Base-by-base conservation (phyloP, 768 basidiomycete species). In the Collybia mongolica region DNA sequence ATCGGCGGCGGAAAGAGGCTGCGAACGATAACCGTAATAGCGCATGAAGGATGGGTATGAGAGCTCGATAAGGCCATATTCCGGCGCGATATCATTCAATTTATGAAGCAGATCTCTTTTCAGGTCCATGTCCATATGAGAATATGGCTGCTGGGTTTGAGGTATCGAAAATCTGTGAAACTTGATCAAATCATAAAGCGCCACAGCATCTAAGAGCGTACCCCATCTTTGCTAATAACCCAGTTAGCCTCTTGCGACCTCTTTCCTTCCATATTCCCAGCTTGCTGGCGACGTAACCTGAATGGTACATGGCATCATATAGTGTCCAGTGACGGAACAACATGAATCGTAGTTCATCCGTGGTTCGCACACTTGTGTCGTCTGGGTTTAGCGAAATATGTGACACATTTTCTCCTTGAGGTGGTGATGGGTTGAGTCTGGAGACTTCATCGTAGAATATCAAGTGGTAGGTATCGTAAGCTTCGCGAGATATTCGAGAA, bases 181-280 rank as follows among this genome's bases (percentile, higher is more conserved):
- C 37, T 17, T 8, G 40, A 23, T 47, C 12, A 41, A 41, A 19
- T 19, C 42, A 14, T 29, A 39, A 26, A 7, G 29, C 15, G 29
- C 2, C 15, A 42, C 45, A 15, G 51, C 51, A 44, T 20, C 8
- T 12, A 36, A 49, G 19, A 42, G 70, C 77, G 54, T 65, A 98
- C 94, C 97, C 97, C 93, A 99, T 99, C 75, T 98, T 98, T 14
- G 97, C 97, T 19, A 99, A 73, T 44, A 99, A 72, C 6, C 96
- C 97, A 1, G 88, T 91, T 48, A 99, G 70, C 55, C 85, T 80
- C 65, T 93, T 95, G 53, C 90, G 78, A 18, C 97, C 97, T 48
- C 84, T 81, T 65, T 98, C 96, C 62, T 90, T 93, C 97, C 97
- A 98, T 48, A 96, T 91, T 2, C 93, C 94, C 52, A 99, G 78